phyloP scores from a whole-genome alignment of 2,329 filamentous ascomycete genomes.

The Cytospora schulzeri region DNA sequence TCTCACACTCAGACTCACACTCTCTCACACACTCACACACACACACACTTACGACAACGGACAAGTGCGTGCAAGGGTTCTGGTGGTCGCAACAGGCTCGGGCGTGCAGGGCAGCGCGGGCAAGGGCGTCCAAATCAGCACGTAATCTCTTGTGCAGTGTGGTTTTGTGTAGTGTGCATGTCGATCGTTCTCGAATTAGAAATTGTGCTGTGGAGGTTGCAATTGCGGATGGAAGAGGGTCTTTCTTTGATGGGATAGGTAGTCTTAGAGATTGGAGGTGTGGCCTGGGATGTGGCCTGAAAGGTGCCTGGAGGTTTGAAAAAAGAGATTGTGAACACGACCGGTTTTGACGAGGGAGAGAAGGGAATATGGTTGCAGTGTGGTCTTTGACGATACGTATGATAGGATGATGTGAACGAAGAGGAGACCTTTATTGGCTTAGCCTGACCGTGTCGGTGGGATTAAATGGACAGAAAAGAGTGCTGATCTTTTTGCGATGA shows the following conservation, averaged over 20 bases:
- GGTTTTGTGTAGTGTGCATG: conserved; percentile 17
- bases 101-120: conserved; percentile 1
- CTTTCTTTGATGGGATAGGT: conserved; percentile 7
- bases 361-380: conserved; percentile 11
- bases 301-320: too few relatives aligned
- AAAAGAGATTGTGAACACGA: neutral
- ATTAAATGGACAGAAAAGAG: neutral
- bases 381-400: neutral
- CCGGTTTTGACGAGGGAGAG: conserved; percentile 6
- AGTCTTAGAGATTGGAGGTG: conserved; percentile 11
- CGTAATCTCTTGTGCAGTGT: conserved; percentile 21
- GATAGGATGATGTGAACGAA: neutral
- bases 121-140: conserved; percentile 25
- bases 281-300: too few relatives aligned
- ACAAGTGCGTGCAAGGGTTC: neutral
- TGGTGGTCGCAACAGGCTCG: neutral
- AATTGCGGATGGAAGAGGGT: conserved; percentile 12
- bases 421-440: neutral
- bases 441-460: conserved; percentile 1
- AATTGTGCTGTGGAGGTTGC: conserved; percentile 26
- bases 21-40: neutral
- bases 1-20: neutral
- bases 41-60: neutral
- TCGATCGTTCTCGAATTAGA: conserved; percentile 24
- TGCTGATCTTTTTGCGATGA: neutral